Percentiles rank a stretch among this genome's conserved stretches.
phyloP scores from a whole-genome alignment of 2,329 filamentous ascomycete species.

The Fusarium sp. region DNA sequence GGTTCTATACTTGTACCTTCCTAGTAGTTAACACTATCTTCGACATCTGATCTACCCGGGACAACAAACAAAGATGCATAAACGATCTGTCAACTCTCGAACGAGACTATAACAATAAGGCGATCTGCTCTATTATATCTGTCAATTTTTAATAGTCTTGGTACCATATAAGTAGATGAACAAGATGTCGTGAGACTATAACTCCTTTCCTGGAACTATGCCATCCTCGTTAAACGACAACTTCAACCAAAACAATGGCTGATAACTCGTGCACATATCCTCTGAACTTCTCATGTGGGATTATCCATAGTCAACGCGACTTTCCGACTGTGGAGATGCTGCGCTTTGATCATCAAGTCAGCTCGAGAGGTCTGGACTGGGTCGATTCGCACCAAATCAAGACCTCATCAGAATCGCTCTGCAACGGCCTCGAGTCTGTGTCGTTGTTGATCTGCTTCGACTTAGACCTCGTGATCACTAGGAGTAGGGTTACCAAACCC shows the following conservation, averaged over 20 bases:
- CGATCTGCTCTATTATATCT: neutral
- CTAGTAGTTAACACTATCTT: neutral
- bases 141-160: fast-evolving
- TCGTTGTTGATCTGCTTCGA: neutral
- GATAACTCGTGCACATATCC: too few species aligned
- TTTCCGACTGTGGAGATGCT: neutral
- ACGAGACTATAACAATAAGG: neutral
- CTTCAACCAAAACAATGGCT: too few species aligned
- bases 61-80: neutral
- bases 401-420: neutral
- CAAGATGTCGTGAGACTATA: neutral
- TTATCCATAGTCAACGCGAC: neutral
- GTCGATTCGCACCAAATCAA: neutral
- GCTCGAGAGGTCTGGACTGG: neutral
- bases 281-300: neutral
- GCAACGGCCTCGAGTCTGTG: neutral
- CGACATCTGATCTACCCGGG: conserved; percentile 4
- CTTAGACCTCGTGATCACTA: neutral
- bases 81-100: neutral
- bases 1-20: neutral
- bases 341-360: neutral
- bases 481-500: neutral
- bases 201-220: too few species aligned
- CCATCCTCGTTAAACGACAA: neutral
- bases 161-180: neutral